Evolutionary conservation across 345 rosid genomes (phyloP), one percentile per base, ranked within the genome.

Genomic region (Eucalyptus camaldulensis): DNA sequence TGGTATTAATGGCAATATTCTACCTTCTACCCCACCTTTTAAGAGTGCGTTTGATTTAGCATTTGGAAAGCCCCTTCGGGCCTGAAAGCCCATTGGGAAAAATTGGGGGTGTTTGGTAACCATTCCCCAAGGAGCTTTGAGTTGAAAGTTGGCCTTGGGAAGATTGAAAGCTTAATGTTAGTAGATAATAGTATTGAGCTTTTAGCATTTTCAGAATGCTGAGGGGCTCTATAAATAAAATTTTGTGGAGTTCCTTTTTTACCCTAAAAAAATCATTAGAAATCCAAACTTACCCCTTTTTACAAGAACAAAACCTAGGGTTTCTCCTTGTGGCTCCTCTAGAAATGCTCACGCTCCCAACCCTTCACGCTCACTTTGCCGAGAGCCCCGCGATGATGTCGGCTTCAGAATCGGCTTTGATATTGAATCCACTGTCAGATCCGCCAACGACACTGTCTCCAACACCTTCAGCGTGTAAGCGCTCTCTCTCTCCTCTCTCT

Each of bases 401-500:
- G 86, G 89, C 9, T n/a, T 92, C 12, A 92, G 90, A 69, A 91
- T 93, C 8, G 95, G 93, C 8, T 96, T 97, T 88, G 98, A 95
- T 91, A 93, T 97, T 47, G 95, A 95, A 94, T 87, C 98, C 45
- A 96, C 95, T n/a, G 95, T 96, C 88, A 93, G 96, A 90, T 95
- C 98, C 53, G 93, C 99, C 87, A 93, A 93, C 88, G 96, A 95
- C 87, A 93, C 93, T 62, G 93, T 96, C 91, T 72, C 94, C 40
- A 96, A 95, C 60, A 95, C 99, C 90, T 94, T 97, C 93, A 93
- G 87, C 51, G 94, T 95, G 99, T 97, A 94, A 94, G 92, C 43
- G 5, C 56, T 67, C 60, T 43, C 49, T 86, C 87, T 62, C 31
- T 80, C 88, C 69, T 65, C 33, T n/a, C 80, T 27, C 33, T 62